Evolutionary conservation across 2,329 filamentous ascomycete genomes (phyloP), one percentile per base, ranked within the genome.

Genomic region (Penicillium verrucosum): DNA sequence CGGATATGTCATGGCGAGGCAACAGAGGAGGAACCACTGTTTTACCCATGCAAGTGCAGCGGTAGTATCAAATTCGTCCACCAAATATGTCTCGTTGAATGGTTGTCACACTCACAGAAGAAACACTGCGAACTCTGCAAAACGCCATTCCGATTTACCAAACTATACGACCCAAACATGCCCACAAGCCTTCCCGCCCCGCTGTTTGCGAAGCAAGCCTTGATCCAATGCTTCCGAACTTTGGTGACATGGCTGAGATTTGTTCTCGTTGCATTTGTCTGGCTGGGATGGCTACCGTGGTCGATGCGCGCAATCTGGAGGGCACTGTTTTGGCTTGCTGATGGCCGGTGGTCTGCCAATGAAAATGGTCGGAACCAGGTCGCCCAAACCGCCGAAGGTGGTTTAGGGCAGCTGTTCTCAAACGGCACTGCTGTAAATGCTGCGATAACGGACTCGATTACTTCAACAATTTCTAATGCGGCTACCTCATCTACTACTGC

Each of bases 101-200:
- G 94, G 94, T 82, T 99, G 23, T 93, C 92, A 48, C 95, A 99
- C 75, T 97, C 94, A 1, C 92, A 99, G 73, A 99, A 99, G 84
- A 97, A 97, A 75, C 90, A 99, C 80, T 99, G 95, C 81, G 94
- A 99, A 79, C 86, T 99, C 36, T 99, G 94, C 85, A 99, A 99
- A 79, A 99, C 94, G 2, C 88, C 92, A 0, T 99, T 97, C 71
- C 89, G 92, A 59, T 99, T 99, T 79, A 99, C 94, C 51, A 99
- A 99, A 76, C 84, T 99, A 38, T 99, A 99, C 78, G 87, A 92
- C 60, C 91, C 92, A 4, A 85, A 92, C 70, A 99, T 99, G 94
- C 95, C 94, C 1, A 84, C 85, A 60, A 85, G 84, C 12, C 82
- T 99, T 14, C 94, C 95, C 0, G 82, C 87, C 40, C 83, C 88